A percentile compares a stretch with the other conserved stretches of the same genome.
Conservation (phyloP, 805 yeast genomes). For the Candida silvatica region DNA sequence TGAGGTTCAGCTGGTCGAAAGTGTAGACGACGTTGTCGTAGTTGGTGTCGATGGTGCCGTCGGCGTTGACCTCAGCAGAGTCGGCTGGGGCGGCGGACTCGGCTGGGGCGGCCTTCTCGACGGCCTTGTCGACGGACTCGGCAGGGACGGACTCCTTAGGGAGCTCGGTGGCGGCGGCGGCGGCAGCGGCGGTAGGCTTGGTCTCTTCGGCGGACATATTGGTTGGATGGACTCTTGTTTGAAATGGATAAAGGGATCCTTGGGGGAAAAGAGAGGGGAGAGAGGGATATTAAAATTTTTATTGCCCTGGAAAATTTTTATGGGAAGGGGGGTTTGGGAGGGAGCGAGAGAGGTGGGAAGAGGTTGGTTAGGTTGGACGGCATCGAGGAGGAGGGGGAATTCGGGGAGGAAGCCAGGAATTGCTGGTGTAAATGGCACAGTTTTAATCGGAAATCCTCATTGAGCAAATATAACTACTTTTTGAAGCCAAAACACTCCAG, state of each 20-base stretch:
- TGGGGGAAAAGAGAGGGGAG: neutral
- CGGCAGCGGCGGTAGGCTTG: slow-evolving; percentile 1
- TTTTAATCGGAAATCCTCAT: too few species aligned
- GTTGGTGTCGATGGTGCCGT: slow-evolving; percentile 85
- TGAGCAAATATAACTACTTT: too few species aligned
- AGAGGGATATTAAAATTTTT: neutral
- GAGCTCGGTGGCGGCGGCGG: neutral
- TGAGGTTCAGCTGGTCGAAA: slow-evolving; percentile 72
- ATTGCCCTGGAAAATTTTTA: neutral
- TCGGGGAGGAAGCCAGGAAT: too few species aligned
- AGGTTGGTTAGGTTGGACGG: neutral
- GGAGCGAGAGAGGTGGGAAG: slow-evolving; percentile 1
- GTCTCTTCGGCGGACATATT: slow-evolving; percentile 46
- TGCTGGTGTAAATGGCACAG: too few species aligned
- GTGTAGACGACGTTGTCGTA: slow-evolving; percentile 82
- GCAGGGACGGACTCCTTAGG: slow-evolving; percentile 1
- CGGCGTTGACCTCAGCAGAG: too few species aligned
- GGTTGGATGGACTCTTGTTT: neutral
- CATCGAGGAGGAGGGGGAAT: neutral
- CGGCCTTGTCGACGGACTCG: slow-evolving; percentile 1
- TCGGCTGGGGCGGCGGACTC: slow-evolving; percentile 4
- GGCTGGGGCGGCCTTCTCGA: slow-evolving; percentile 2
- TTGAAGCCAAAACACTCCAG: too few species aligned
- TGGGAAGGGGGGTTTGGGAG: neutral
- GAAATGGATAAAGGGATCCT: neutral